Evolutionary conservation across 2,329 filamentous ascomycete genomes (phyloP), one percentile per base, ranked within the genome.

Genomic region (Sporothrix globosa): DNA sequence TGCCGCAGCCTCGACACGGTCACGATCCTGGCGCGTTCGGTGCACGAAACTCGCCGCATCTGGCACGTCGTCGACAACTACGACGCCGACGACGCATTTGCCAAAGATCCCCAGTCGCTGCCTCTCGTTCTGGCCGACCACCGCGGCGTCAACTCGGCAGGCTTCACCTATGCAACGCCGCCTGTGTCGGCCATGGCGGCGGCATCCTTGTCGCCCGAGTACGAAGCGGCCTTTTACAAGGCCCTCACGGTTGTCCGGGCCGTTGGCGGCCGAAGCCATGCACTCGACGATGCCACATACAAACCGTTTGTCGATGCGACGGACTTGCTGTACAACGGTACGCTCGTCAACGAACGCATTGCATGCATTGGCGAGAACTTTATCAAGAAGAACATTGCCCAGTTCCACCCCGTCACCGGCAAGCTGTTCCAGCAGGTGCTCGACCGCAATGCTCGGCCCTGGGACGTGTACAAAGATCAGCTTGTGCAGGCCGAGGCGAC

Each of bases 301-400:
- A 72, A 75, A 6, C 76, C 81, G 4, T 87, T 87, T 74, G 79
- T 83, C 68, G 80, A 80, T 52, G 85, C 82, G 1, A 83, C 82
- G 4, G 78, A 83, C 69, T 77, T 87, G 2, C 79, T 87, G 10
- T 87, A 87, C 77, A 81, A 84, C 66, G 84, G 83, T 17, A 80
- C 83, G 0, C 81, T 86, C 53, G 81, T 87, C 5, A 81, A 81
- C 34, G 84, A 87, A 75, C 80, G 85, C 21, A 79, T 86, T 11
- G 83, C 84, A 1, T 80, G 78, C 71, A 75, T 76, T 6, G 76
- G 75, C 9, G 39, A 24, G 3, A 74, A 79, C 27, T 81, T 82
- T 73, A 74, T 82, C 46, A 74, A 76, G 46, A 74, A 75, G 19
- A 78, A 80, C 69, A 74, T 81, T 5, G 73, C 78, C n/a, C 74